Evolutionary conservation across 805 yeast genomes (phyloP).

Genomic region (Nakazawaea wyomingensis): DNA sequence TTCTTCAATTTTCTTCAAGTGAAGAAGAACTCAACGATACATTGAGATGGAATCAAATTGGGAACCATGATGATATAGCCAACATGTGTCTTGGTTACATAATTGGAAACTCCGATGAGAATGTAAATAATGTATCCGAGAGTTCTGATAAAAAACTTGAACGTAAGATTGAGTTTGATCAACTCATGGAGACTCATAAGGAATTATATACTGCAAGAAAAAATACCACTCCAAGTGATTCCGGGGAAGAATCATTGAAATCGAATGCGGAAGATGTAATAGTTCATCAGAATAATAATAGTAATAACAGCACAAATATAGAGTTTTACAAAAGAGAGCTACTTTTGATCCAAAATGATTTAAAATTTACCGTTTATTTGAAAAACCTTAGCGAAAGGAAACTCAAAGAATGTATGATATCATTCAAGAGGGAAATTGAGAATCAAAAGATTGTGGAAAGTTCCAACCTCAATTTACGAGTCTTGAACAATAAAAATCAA

Average conservation of each 20-base stretch:
- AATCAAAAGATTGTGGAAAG: constrained; percentile 19
- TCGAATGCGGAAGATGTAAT: not conserved
- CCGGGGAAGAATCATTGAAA: constrained; percentile 2
- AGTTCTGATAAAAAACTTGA: no score
- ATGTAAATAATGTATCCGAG: no score
- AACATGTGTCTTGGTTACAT: constrained; percentile 23
- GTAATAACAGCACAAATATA: constrained; percentile 19
- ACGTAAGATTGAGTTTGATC: no score
- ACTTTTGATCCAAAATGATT: constrained; percentile 50
- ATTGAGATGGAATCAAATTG: constrained; percentile 24
- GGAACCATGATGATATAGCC: constrained; percentile 31
- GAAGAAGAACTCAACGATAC: constrained; percentile 29
- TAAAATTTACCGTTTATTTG: constrained; percentile 52
- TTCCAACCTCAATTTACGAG: constrained; percentile 22
- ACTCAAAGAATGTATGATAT: constrained; percentile 7
- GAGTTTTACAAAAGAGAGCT: constrained; percentile 56
- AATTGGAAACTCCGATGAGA: no score
- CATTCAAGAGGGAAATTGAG: not conserved
- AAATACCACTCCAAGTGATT: not conserved
- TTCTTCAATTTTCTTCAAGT: constrained; percentile 28
- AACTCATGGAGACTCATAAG: constrained; percentile 17
- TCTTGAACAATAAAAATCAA: constrained; percentile 20
- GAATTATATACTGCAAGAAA: constrained; percentile 16
- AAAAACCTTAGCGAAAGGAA: constrained; percentile 32
- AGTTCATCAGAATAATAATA: no score